These are phyloP conservation scores for Microdochium nivale DNA, from an alignment of 2,329 filamentous ascomycete genomes.

Conservation along the genomic window DNA sequence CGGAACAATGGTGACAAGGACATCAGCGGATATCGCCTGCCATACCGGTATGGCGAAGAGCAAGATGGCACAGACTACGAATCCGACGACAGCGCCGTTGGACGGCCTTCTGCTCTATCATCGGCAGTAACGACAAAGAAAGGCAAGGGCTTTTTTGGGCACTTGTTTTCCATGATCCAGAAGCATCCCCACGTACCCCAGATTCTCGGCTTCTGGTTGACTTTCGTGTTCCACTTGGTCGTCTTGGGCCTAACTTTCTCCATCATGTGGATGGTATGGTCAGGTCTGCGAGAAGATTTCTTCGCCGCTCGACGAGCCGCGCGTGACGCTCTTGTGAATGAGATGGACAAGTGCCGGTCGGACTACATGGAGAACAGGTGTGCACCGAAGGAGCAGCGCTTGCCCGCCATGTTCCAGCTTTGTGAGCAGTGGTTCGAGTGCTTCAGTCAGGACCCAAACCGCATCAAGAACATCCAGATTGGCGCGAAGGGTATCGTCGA, in stretches of 20 bases:
- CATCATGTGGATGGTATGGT: conserved; percentile 36
- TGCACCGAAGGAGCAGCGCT: conserved; percentile 46
- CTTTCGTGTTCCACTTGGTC: conserved; percentile 54
- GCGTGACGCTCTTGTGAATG: conserved; percentile 58
- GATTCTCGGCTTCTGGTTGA: conserved; percentile 50
- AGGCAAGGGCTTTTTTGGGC: conserved; percentile 28
- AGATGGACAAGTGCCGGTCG: conserved; percentile 65
- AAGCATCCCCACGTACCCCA: conserved; percentile 51
- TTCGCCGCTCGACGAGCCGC: conserved; percentile 61
- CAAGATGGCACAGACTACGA: conserved; percentile 40
- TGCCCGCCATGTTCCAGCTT: conserved; percentile 63
- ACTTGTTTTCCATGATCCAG: conserved; percentile 41
- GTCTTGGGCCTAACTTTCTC: conserved; percentile 40
- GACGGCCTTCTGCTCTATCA: conserved; percentile 4
- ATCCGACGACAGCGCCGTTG: conserved; percentile 34
- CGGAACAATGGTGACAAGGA: conserved; percentile 42
- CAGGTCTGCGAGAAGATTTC: conserved; percentile 67
- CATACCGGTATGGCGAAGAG: conserved; percentile 30
- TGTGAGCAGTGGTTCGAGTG: conserved; percentile 81
- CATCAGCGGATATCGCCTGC: conserved; percentile 36
- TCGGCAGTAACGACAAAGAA: conserved; percentile 13
- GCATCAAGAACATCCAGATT: conserved; percentile 70
- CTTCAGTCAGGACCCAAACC: conserved; percentile 75
- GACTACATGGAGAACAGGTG: conserved; percentile 74
- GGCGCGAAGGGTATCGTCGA: conserved; percentile 82